Percentiles rank a stretch among this genome's conserved stretches.
Evolutionary conservation across 1,284 basidiomycete species (phyloP).

Genomic region (Boletellus dicymbophilus): DNA sequence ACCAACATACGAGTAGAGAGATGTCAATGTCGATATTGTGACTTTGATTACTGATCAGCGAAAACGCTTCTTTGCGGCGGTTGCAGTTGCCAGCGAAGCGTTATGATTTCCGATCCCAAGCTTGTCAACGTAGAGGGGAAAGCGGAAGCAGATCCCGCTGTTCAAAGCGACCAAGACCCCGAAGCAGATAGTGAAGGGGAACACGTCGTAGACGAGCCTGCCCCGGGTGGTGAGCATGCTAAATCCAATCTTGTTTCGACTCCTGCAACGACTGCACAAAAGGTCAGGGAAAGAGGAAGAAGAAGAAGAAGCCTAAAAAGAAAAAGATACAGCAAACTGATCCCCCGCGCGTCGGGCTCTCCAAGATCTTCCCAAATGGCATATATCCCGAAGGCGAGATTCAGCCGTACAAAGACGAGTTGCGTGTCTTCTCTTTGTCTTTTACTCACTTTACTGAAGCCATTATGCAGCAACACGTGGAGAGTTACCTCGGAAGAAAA

Average conservation of each 20-base stretch:
- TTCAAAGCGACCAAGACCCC: constrained; percentile 14
- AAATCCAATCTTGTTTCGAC: not conserved
- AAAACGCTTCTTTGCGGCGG: no score
- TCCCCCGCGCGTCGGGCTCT: constrained; percentile 90
- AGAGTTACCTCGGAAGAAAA: constrained; percentile 92
- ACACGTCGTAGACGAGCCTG: constrained; percentile 17
- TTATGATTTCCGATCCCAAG: constrained; percentile 26
- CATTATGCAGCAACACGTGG: constrained; percentile 68
- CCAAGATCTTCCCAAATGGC: constrained; percentile 87
- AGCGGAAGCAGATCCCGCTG: constrained; percentile 8
- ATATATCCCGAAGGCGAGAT: constrained; percentile 92
- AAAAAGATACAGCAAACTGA: constrained; percentile 84
- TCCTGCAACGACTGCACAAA: constrained; percentile 24
- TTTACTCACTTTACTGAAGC: constrained; percentile 5
- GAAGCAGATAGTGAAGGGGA: constrained; percentile 35
- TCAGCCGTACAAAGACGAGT: constrained; percentile 92
- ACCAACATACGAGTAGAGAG: no score
- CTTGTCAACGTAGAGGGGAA: constrained; percentile 3
- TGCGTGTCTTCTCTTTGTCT: constrained; percentile 27
- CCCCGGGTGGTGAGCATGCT: constrained; percentile 21
- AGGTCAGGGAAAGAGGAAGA: constrained; percentile 86
- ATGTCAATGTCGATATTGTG: no score
- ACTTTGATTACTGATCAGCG: no score
- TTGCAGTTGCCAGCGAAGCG: not conserved
- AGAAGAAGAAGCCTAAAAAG: constrained; percentile 93